These are phyloP conservation scores for Agarophyton chilense DNA, from an alignment of 23 red algal genomes.

Conservation along the genomic window DNA sequence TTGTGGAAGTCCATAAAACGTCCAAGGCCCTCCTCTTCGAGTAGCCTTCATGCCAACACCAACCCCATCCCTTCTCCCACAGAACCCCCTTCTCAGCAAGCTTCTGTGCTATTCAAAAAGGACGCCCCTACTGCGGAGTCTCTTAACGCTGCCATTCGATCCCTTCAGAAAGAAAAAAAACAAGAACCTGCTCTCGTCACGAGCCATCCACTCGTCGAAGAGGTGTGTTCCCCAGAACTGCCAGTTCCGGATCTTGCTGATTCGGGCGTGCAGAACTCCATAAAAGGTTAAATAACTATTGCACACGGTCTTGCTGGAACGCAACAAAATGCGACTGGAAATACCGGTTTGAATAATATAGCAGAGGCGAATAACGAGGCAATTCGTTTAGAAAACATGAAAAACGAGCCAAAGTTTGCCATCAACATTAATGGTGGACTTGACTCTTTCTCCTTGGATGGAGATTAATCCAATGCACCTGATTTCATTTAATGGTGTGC, in stretches of 20 bases:
- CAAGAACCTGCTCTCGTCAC: conserved; percentile 18
- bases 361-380: neutral
- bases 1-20: conserved; percentile 14
- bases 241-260: too few species aligned
- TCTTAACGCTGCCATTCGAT: too few species aligned
- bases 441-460: too few species aligned
- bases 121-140: too few species aligned
- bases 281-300: neutral
- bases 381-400: neutral
- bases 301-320: too few species aligned
- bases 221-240: neutral
- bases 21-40: neutral
- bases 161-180: neutral
- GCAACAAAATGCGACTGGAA: neutral
- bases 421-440: neutral
- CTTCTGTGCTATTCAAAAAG: neutral
- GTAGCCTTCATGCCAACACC: neutral
- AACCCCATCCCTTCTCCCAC: neutral
- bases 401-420: neutral
- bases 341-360: neutral
- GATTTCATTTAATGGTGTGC: conserved; percentile 14
- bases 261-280: too few species aligned
- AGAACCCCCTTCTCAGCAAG: neutral
- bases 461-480: neutral
- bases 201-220: conserved; percentile 30